phyloP scores from a whole-genome alignment of 2,329 filamentous ascomycete genomes.

The Cercospora citrullina region DNA sequence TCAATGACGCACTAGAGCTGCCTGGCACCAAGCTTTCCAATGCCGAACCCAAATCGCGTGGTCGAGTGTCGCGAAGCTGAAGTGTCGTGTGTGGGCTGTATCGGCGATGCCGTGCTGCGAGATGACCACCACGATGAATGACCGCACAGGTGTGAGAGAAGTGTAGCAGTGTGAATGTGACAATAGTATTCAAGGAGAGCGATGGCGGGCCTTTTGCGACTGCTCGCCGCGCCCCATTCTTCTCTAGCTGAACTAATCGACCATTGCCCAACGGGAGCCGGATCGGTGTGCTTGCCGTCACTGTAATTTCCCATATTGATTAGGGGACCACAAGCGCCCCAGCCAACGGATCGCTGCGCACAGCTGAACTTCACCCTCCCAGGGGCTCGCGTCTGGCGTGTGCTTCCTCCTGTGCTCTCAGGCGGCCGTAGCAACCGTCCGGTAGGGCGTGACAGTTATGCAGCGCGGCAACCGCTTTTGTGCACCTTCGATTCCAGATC shows the following conservation, averaged over 20 bases:
- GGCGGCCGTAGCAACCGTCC: background rate
- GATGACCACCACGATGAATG: background rate
- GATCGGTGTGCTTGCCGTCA: slow-evolving; percentile 3
- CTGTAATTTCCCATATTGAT: slow-evolving; percentile 8
- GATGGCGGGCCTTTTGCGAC: background rate
- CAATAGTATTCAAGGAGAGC: background rate
- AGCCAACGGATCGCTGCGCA: slow-evolving; percentile 7
- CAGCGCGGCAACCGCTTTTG: background rate
- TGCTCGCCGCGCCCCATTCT: background rate
- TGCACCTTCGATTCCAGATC: background rate
- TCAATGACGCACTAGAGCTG: slow-evolving; percentile 6
- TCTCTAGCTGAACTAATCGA: background rate
- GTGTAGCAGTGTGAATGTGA: background rate
- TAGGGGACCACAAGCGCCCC: slow-evolving; percentile 4
- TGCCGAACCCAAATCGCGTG: background rate
- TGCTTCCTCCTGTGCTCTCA: background rate
- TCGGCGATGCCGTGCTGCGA: background rate
- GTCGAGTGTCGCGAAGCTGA: background rate
- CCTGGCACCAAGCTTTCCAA: slow-evolving; percentile 3
- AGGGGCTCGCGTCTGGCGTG: background rate
- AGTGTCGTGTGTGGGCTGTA: background rate
- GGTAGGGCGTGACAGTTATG: background rate
- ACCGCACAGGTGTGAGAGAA: background rate
- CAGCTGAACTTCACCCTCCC: background rate
- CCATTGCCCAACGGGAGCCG: background rate